These are phyloP conservation scores for Vaccinium vitisidaea DNA, from an alignment of 148 eudicot species.

Conservation along the genomic window DNA sequence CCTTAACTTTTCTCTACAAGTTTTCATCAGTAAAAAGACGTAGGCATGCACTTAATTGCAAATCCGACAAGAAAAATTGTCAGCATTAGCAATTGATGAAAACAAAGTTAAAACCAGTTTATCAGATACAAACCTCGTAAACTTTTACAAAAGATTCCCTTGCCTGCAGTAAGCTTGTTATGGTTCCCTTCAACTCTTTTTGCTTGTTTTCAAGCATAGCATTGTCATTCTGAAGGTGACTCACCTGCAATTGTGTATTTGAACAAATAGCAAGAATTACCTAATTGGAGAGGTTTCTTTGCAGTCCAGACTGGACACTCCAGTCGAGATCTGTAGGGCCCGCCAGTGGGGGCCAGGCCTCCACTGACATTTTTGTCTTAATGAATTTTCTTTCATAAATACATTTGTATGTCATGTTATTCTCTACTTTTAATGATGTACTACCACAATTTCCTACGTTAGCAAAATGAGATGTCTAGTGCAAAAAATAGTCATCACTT, in stretches of 20 bases:
- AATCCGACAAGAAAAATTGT: neutral
- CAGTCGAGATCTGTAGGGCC: neutral
- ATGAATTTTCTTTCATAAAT: no score
- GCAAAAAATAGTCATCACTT: no score
- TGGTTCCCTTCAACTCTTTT: conserved; percentile 53
- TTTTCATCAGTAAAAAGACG: neutral
- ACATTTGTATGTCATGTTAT: no score
- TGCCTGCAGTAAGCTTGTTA: conserved; percentile 47
- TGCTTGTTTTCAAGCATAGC: conserved; percentile 55
- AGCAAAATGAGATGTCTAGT: no score
- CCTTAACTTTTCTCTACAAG: neutral
- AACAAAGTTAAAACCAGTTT: neutral
- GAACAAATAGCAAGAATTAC: neutral
- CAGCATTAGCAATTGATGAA: neutral
- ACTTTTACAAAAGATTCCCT: conserved; percentile 49
- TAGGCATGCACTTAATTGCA: neutral
- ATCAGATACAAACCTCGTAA: conserved; percentile 42
- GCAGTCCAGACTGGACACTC: neutral
- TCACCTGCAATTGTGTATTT: conserved; percentile 31
- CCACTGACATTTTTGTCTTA: no score
- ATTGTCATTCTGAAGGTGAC: conserved; percentile 52
- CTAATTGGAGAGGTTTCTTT: neutral
- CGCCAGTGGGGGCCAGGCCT: neutral
- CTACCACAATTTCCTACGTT: no score
- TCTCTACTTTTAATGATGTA: no score